Base-by-base conservation (phyloP, 2,329 filamentous ascomycete genomes). In the Rugonectria rugulosa region DNA sequence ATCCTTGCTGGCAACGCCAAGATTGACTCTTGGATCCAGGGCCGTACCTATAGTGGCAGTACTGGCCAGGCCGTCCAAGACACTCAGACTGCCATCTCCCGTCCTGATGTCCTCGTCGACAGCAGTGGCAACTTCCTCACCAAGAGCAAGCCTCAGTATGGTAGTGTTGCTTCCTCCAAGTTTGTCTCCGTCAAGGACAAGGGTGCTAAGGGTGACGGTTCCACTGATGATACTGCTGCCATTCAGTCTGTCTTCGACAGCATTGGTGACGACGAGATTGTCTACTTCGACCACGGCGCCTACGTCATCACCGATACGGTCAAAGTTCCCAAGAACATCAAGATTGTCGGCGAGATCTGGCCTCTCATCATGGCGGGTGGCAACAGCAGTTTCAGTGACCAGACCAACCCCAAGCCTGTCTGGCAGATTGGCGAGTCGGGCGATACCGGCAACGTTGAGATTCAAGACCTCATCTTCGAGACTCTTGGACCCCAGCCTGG, bases 311-410 rank as follows among this genome's bases (percentile, higher is more conserved):
- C 83, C 37, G 80, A 85, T 64, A 93, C 90, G 1, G 77, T 93
- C 71, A 82, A 84, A 63, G 81, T 93, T 8, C 90, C 90, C 53
- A 89, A 89, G 79, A 84, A 92, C 68, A 87, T 94, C 77, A 90
- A 88, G 76, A 93, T 98, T 70, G 91, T 90, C 7, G 94, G 94
- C 67, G 92, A 97, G 76, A 87, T 96, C 70, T 97, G 91, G 91
- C 89, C 94, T 3, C 77, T 96, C 59, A 89, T 98, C 72, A 89
- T 97, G 82, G 93, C 91, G 21, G 85, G 87, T 45, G 93, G 93
- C 48, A 70, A 77, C 67, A 81, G 75, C 27, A 81, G 83, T 61
- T 98, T 97, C 79, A 77, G 81, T 60, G 87, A 97, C 72, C 80
- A 88, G 72, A 75, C 79, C 62, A 91, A 92, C 70, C 93, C 92